Conservation (phyloP, 148 eudicot species). For the Chenopodium berlandieri region DNA sequence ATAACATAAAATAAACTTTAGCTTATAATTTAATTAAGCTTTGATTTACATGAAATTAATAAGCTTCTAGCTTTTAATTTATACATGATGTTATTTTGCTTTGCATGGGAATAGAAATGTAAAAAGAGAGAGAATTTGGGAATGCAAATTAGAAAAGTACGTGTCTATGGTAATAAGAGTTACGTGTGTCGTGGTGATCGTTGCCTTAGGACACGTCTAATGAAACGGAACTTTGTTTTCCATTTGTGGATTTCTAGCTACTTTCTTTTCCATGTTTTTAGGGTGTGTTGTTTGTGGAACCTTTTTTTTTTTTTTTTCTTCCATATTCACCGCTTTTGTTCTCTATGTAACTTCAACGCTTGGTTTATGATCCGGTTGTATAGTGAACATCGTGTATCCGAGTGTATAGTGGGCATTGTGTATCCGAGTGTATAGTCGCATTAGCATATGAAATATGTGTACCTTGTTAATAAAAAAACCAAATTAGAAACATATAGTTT, state of each 20-base stretch:
- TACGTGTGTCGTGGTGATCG: slow-evolving; percentile 23
- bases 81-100: not conserved
- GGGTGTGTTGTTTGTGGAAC: too few species aligned
- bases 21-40: not conserved
- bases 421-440: too few species aligned
- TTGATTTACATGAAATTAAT: not conserved
- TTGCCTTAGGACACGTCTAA: slow-evolving; percentile 12
- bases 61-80: not conserved
- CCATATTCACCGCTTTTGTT: too few species aligned
- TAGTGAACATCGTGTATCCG: too few species aligned
- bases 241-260: not conserved
- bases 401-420: too few species aligned
- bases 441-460: too few species aligned
- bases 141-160: not conserved
- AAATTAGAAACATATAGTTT: too few species aligned
- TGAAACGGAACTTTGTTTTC: not conserved
- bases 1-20: slow-evolving; percentile 5
- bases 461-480: too few species aligned
- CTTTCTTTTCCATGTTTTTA: not conserved
- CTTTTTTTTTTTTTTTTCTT: too few species aligned
- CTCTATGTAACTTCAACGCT: too few species aligned
- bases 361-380: too few species aligned
- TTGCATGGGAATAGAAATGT: not conserved
- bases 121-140: not conserved
- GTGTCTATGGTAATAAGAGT: not conserved